phyloP scores from a whole-genome alignment of 2,329 filamentous ascomycete genomes.

The Phyllosticta paracitricarpa region DNA sequence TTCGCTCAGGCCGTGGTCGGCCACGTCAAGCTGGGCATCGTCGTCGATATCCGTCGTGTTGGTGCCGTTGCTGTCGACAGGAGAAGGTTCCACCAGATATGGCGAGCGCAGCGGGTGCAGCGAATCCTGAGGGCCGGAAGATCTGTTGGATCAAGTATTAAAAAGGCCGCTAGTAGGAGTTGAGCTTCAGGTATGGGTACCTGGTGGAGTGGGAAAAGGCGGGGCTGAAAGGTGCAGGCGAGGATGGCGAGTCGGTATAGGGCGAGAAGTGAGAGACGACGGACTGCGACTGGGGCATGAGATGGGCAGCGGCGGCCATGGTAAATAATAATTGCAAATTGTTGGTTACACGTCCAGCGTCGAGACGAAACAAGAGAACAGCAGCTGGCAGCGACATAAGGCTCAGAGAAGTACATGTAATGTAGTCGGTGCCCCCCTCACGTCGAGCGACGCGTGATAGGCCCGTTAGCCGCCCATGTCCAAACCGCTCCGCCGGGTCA shows the following conservation, averaged over 20 bases:
- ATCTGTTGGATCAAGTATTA: not conserved
- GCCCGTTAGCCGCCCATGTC: not conserved
- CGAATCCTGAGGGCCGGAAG: conserved; percentile 28
- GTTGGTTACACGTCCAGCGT: conserved; percentile 3
- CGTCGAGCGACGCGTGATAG: not conserved
- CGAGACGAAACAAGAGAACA: not conserved
- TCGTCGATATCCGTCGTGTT: conserved; percentile 74
- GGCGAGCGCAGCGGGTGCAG: conserved; percentile 39
- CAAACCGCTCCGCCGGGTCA: not conserved
- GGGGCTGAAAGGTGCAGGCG: conserved; percentile 34
- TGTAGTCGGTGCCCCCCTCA: not conserved
- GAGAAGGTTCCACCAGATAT: conserved; percentile 66
- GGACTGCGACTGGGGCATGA: conserved; percentile 31
- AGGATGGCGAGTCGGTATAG: conserved; percentile 42
- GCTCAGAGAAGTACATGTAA: not conserved
- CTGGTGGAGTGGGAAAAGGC: conserved; percentile 30
- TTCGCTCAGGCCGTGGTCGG: conserved; percentile 25
- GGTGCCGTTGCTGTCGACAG: conserved; percentile 76
- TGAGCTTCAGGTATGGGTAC: conserved; percentile 31
- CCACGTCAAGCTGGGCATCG: conserved; percentile 53
- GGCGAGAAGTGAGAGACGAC: conserved; percentile 39
- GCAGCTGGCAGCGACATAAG: not conserved
- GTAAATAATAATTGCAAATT: not conserved
- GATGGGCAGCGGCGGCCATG: conserved; percentile 32
- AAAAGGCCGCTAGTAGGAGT: conserved; percentile 12